phyloP scores from a whole-genome alignment of 1,139 yeast species.

The Fermentozyma sake region DNA sequence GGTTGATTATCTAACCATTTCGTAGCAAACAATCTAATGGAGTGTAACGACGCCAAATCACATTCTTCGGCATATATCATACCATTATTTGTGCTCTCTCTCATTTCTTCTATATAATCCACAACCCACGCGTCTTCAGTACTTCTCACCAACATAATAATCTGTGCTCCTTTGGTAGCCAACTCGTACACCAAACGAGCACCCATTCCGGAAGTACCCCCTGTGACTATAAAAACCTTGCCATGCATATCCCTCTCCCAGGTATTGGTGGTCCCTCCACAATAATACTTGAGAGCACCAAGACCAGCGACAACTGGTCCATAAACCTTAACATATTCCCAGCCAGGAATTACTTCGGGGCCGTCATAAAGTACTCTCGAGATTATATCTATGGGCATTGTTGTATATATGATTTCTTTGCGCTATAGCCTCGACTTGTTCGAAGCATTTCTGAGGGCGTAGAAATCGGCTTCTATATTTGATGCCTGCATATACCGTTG shows the following conservation, averaged over 20 bases:
- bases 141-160: slow-evolving; percentile 66
- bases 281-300: slow-evolving; percentile 60
- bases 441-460: too few species aligned
- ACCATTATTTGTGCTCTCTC: slow-evolving; percentile 64
- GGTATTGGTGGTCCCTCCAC: slow-evolving; percentile 72
- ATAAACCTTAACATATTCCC: slow-evolving; percentile 49
- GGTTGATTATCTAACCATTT: slow-evolving; percentile 90
- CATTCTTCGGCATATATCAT: slow-evolving; percentile 86
- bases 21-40: slow-evolving; percentile 89
- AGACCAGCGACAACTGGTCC: slow-evolving; percentile 43
- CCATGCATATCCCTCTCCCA: slow-evolving; percentile 95
- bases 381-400: slow-evolving; percentile 81
- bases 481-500: too few species aligned
- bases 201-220: slow-evolving; percentile 92
- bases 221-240: slow-evolving; percentile 67
- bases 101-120: slow-evolving; percentile 73
- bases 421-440: too few species aligned
- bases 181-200: slow-evolving; percentile 68
- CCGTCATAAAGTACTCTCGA: slow-evolving; percentile 68
- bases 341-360: slow-evolving; percentile 69
- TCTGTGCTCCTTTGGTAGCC: slow-evolving; percentile 82
- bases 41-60: slow-evolving; percentile 68
- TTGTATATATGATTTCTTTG: too few species aligned
- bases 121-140: slow-evolving; percentile 70
- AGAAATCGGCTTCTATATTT: too few species aligned